Conservation (phyloP, 371 early-diverging fungal species). For the Mortierella sp. region DNA sequence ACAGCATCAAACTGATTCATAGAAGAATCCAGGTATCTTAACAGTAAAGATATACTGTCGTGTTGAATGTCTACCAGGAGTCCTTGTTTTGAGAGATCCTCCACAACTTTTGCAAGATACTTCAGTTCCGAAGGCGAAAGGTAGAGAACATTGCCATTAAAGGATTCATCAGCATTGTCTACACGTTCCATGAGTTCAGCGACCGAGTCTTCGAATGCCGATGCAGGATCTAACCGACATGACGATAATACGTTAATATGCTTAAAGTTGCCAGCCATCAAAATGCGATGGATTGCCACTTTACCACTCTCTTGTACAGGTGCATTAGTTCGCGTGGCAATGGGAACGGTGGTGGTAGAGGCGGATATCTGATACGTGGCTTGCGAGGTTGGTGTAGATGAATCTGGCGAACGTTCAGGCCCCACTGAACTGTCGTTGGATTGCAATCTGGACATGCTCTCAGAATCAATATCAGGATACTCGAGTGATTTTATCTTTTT, state of each 20-base stretch:
- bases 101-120: conserved; percentile 7
- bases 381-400: neutral
- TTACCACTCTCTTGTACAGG: neutral
- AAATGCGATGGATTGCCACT: too few species aligned
- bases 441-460: too few species aligned
- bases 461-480: neutral
- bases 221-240: conserved; percentile 2
- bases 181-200: conserved; percentile 10
- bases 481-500: conserved; percentile 18
- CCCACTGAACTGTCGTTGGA: too few species aligned
- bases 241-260: neutral
- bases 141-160: neutral
- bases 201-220: conserved; percentile 21
- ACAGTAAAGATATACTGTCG: conserved; percentile 20
- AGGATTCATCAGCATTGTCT: neutral
- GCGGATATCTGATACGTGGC: neutral
- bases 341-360: neutral
- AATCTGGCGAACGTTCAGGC: neutral
- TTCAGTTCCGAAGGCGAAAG: conserved; percentile 19
- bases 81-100: conserved; percentile 13
- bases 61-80: conserved; percentile 9
- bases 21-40: conserved; percentile 29
- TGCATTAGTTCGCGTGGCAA: neutral
- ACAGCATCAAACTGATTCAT: conserved; percentile 9
- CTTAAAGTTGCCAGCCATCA: too few species aligned